Evolutionary conservation across 495 filamentous ascomycete species (phyloP), one percentile per base, ranked within the genome.

Genomic region (Tuber magnatum): DNA sequence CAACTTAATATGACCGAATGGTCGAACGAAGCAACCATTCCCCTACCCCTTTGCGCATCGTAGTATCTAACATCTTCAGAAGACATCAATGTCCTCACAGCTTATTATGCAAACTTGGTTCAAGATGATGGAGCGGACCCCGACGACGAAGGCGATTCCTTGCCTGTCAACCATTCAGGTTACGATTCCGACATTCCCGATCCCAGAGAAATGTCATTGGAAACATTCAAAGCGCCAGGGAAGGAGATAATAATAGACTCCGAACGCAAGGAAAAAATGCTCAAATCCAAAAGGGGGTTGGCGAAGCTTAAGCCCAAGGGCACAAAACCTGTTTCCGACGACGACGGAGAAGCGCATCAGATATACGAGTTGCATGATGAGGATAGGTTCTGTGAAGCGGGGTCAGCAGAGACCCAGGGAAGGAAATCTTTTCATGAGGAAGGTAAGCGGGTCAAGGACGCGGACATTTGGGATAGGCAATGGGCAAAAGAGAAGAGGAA

Each of bases 1-100:
- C 93, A 68, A 98, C 95, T 38, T 97, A 95, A 83, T 94, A 94
- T 81, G 92, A 98, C 81, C 92, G 94, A 75, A 97, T 97, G 94
- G 96, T 97, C 80, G 94, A 97, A 85, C 86, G 95, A 76, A 91
- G 90, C 74, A 97, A 98, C 84, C 92, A 97, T 2, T 32, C 42
- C 35, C 39, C 41, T 48, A 9, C 22, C 16, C 32, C 9, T 78
- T 40, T 18, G 14, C 24, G 42, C 10, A 14, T 40, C n/a, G 39
- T 44, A 69, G 40, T 43, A 35, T 8, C 71, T 76, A 40, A 78
- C 75, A 22, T 3, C 20, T 3, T 12, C 40, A 72, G 77, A 90
- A 75, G 98, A 99, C 84, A 94, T 97, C 79, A 93, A 96, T 76
- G 90, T 99, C n/a, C 85, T 99, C 76, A 92, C 95, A 61, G 90